Base-by-base conservation (phyloP, 2,329 filamentous ascomycete species). In the Stylonectria norvegica region DNA sequence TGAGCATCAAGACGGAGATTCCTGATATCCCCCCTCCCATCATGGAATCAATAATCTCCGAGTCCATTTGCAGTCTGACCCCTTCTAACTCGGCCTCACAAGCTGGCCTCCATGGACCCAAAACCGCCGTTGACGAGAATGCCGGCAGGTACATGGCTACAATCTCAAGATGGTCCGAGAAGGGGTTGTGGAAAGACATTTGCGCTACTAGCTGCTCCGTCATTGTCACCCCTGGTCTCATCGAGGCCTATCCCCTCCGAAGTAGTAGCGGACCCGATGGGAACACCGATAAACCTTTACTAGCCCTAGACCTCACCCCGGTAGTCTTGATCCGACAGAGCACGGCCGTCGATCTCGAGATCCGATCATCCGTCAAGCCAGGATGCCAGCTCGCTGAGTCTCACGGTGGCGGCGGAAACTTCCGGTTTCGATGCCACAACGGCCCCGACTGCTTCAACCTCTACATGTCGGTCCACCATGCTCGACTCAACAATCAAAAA, bases 301-400 rank as follows among this genome's bases (percentile, higher is more conserved):
- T 84, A 30, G 86, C 85, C 5, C 78, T 96, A 22, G 89, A 95
- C 58, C 79, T 98, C 29, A 97, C 91, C 1, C 93, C 93, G 1
- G 72, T 95, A 25, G 91, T 97, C 6, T 85, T 90, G 52, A 82
- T 97, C 46, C 81, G 91, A 48, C 85, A 91, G 57, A 93, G 90
- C 55, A 98, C 89, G 16, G 87, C 86, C 4, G 79, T 98, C 20
- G 93, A 98, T 61, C 87, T 98, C 38, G 93, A 94, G 50, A 88
- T 98, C 49, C 85, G 89, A 35, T 96, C 91, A 5, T 88, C 88
- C 2, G 85, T 90, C 18, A 85, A 86, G 30, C 64, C 73, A 16
- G 73, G 86, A 47, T 89, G 86, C 5, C 79, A 80, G 53, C 76
- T 95, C 41, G 77, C 73, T 43, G 76, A 69, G 68, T 58, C 57